Conservation (phyloP, 192 early-diverging fungal species). For the Mortierella hygrophila region DNA sequence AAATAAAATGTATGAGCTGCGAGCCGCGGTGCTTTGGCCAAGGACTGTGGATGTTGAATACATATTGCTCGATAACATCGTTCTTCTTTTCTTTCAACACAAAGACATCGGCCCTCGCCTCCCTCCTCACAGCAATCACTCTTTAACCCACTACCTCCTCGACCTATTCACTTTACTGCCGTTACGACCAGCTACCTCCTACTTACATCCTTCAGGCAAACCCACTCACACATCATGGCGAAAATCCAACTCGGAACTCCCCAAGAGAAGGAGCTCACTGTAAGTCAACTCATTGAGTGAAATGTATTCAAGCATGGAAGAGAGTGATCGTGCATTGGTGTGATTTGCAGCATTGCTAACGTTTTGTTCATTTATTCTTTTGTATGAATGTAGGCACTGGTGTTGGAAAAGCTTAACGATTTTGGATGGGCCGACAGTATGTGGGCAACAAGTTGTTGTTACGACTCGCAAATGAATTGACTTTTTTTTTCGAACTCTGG, state of each 20-base stretch:
- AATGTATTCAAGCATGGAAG: background rate
- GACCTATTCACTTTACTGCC: too few relatives aligned
- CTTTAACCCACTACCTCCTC: too few relatives aligned
- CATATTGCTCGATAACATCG: too few relatives aligned
- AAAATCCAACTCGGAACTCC: conserved; percentile 45
- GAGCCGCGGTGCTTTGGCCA: too few relatives aligned
- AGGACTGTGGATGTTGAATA: too few relatives aligned
- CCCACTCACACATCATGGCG: conserved; percentile 15
- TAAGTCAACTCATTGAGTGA: background rate
- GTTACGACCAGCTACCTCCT: background rate
- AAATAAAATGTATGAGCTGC: too few relatives aligned
- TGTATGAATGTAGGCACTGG: conserved; percentile 9
- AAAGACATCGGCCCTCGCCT: too few relatives aligned
- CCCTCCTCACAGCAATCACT: too few relatives aligned
- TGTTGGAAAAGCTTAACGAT: conserved; percentile 36
- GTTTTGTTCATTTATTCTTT: background rate
- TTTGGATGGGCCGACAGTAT: conserved; percentile 48
- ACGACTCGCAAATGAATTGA: background rate
- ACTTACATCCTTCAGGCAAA: background rate
- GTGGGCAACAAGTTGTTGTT: background rate
- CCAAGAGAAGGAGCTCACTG: conserved; percentile 35
- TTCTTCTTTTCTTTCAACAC: too few relatives aligned
- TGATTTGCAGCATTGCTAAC: background rate
- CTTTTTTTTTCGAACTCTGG: background rate
- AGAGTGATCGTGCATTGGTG: background rate